A percentile compares a stretch with the other conserved stretches of the same genome.
phyloP scores from a whole-genome alignment of 371 early-diverging fungal species.

The Lichtheimia ornata region DNA sequence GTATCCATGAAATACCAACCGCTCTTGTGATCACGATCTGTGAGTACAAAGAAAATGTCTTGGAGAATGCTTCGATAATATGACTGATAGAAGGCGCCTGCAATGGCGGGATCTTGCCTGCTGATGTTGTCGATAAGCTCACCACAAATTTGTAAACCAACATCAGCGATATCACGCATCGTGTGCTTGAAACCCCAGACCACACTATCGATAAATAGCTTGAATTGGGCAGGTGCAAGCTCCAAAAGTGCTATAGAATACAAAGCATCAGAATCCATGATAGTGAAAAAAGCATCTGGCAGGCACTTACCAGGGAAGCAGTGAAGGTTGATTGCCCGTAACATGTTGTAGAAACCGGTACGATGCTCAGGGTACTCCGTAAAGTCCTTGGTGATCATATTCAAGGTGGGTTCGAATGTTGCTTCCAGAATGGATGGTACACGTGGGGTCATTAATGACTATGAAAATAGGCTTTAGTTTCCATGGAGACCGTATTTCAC shows the following conservation, averaged over 20 bases:
- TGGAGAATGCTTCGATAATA: constrained; percentile 89
- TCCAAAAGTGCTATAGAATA: constrained; percentile 69
- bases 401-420: constrained; percentile 93
- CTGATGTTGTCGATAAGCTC: constrained; percentile 84
- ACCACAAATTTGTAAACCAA: constrained; percentile 81
- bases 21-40: constrained; percentile 96
- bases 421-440: constrained; percentile 86
- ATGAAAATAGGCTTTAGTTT: too few relatives aligned
- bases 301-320: constrained; percentile 77
- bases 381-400: constrained; percentile 98
- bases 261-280: neutral
- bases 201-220: constrained; percentile 87
- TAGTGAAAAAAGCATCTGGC: neutral
- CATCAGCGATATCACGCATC: constrained; percentile 95
- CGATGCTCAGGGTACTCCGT: constrained; percentile 97
- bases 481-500: too few relatives aligned
- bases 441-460: constrained; percentile 75
- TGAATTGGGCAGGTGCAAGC: constrained; percentile 84
- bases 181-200: constrained; percentile 99
- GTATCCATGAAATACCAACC: constrained; percentile 52
- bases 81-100: constrained; percentile 87
- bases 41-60: constrained; percentile 95
- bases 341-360: constrained; percentile 87
- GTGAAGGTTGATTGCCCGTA: constrained; percentile 81
- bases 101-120: constrained; percentile 72